Evolutionary conservation across 2,329 filamentous ascomycete genomes (phyloP), one percentile per base, ranked within the genome.

Genomic region (Sarocladiaceae sp.): DNA sequence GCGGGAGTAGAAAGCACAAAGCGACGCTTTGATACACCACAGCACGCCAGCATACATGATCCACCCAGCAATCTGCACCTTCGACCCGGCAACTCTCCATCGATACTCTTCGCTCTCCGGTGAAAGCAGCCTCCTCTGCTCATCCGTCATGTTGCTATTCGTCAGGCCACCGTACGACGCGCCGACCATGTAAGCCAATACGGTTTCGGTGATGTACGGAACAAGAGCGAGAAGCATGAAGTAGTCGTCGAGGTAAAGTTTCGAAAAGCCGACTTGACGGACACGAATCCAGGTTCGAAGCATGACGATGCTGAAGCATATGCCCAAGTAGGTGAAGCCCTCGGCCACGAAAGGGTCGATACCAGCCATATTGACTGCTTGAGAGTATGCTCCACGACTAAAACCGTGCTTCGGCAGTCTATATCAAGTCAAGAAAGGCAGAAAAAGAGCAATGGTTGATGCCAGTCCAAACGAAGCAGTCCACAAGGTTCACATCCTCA

Each of bases 21-120:
- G 73, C 53, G 77, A 79, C 1, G 72, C 62, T 62, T 83, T 82
- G 51, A 83, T 62, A 28, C 72, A 63, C 73, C 75, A 80, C 42
- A 82, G 62, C 25, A 82, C 62, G 7, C 72, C 61, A 2, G 75
- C 74, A 56, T 83, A 83, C 20, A 53, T 20, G 15, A n/a, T 29
- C 76, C 77, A 80, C 5, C 77, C 77, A 0, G 73, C 62, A 4
- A 83, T 60, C 53, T 81, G 76, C 0, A 76, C 71, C 58, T 82
- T 81, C 13, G 77, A 78, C 0, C 79, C 79, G 8, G 68, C 64
- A 0, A 78, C 67, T 57, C 52, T 58, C n/a, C 57, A 15, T 4
- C 58, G 54, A 54, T 72, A 79, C 58, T 80, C 75, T 5, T 67
- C 58, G 11, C 70, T 72, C 7, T 60, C 47, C 0, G 71, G 67